phyloP scores from a whole-genome alignment of 208 protist species.

The Borovskyia barvae region DNA sequence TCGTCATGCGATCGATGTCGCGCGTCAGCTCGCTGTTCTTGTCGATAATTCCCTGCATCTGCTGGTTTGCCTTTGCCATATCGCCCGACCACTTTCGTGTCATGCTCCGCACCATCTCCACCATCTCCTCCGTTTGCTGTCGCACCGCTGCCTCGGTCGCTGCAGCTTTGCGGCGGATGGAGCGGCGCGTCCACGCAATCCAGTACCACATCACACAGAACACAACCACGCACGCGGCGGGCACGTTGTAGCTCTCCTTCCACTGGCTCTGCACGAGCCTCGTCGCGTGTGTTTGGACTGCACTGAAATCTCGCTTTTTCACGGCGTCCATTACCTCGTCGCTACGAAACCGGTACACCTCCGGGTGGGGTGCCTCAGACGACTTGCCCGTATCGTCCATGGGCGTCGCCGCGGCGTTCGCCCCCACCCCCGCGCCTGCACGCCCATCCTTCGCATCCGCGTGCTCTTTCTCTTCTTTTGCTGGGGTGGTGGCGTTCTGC shows the following conservation, averaged over 20 bases:
- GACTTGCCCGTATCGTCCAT: too few species aligned
- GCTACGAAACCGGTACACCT: conserved; percentile 34
- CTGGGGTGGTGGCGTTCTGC: conserved; percentile 2
- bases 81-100: conserved; percentile 62
- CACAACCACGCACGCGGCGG: conserved; percentile 45
- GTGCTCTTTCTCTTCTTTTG: conserved; percentile 2
- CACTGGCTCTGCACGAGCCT: conserved; percentile 63
- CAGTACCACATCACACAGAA: conserved; percentile 75
- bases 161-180: conserved; percentile 51
- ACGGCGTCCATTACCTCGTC: conserved; percentile 61
- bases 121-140: conserved; percentile 64
- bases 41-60: conserved; percentile 78
- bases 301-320: conserved; percentile 58
- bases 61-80: conserved; percentile 50
- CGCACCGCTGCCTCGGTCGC: conserved; percentile 33
- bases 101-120: conserved; percentile 45
- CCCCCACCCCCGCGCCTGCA: neutral
- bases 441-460: neutral
- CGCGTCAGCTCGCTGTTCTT: conserved; percentile 80
- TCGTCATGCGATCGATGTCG: conserved; percentile 83
- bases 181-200: conserved; percentile 59
- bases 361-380: too few species aligned
- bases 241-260: conserved; percentile 71
- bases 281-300: conserved; percentile 57
- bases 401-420: conserved; percentile 5